Base-by-base conservation (phyloP, 169 alveolate genomes). In the Cryptosporidium sp. region DNA sequence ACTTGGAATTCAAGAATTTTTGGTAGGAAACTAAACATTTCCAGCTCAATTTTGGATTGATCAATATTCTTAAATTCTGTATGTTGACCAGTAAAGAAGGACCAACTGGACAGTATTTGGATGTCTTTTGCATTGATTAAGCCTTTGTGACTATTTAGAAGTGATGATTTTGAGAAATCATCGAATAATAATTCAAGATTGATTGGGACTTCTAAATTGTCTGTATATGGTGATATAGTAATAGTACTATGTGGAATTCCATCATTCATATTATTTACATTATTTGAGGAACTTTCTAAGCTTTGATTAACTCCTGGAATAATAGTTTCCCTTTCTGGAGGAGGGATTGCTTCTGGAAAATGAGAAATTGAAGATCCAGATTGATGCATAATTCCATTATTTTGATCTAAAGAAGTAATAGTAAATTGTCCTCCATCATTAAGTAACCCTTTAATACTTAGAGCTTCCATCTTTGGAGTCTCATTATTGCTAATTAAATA, bases 11-110 rank as follows among this genome's bases (percentile, higher is more conserved):
- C 75, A 8, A 80, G 48, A 16, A 80, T 23, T 62, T 44, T 60
- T 44, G 89, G 89, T 23, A 80, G n/a, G 65, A 80, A 80, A 65
- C 35, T 80, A 65, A 80, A 80, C 73, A 80, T 80, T 62, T 80
- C 80, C 48, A 80, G 18, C 31, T 65, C 75, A 37, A 80, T 61
- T 21, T 44, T 29, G 26, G 89, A 21, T 67, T 80, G 69, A 16
- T 65, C 80, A 42, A 80, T 62, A 60, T 14, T 62, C 62, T 67
- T 31, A 31, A 37, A 31, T 14, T 80, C 75, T 39, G 56, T 26
- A 14, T 80, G 89, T 12, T 29, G 60, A 5, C 75, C 80, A 16
- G 89, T 62, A 45, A 80, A 65, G 35, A 80, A 80, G 26, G 73
- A 62, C 89, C 89, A 80, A 21, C 52, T 37, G 12, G 89, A 31